Evolutionary conservation across 2,329 filamentous ascomycete genomes (phyloP).

Genomic region (Fusarium nygamai): DNA sequence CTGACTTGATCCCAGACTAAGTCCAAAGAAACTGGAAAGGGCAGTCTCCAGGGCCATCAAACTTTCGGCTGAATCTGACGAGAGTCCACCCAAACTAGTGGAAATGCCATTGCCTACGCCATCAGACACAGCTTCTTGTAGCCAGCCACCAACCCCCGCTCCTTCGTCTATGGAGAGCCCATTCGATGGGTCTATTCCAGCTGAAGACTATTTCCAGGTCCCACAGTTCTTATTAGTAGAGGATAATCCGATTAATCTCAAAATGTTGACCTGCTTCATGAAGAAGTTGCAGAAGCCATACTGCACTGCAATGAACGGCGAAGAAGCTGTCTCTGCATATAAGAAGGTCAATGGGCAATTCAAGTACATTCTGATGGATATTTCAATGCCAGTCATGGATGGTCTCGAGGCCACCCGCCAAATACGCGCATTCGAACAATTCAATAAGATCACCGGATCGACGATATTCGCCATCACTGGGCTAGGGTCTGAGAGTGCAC

Average conservation of each 20-base stretch:
- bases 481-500: not conserved
- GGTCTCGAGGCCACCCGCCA: slow-evolving; percentile 1
- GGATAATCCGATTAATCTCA: slow-evolving; percentile 52
- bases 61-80: not conserved
- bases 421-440: slow-evolving; percentile 1
- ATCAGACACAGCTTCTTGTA: not conserved
- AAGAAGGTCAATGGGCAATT: not conserved
- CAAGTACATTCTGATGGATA: not conserved
- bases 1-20: slow-evolving; percentile 39
- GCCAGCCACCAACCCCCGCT: not conserved
- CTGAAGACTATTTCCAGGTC: not conserved
- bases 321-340: slow-evolving; percentile 46
- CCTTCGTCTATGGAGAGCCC: not conserved
- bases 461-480: slow-evolving; percentile 1
- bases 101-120: not conserved
- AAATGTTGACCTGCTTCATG: slow-evolving; percentile 46
- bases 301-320: slow-evolving; percentile 45
- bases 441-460: not conserved
- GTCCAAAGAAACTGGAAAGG: slow-evolving; percentile 49
- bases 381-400: slow-evolving; percentile 6
- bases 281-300: slow-evolving; percentile 43
- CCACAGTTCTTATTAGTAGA: slow-evolving; percentile 49
- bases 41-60: slow-evolving; percentile 7
- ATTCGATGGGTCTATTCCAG: not conserved
- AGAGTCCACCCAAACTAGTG: not conserved